Evolutionary conservation across 179 eudicot species (phyloP), one percentile per base, ranked within the genome.

Genomic region (Silene coronaria): DNA sequence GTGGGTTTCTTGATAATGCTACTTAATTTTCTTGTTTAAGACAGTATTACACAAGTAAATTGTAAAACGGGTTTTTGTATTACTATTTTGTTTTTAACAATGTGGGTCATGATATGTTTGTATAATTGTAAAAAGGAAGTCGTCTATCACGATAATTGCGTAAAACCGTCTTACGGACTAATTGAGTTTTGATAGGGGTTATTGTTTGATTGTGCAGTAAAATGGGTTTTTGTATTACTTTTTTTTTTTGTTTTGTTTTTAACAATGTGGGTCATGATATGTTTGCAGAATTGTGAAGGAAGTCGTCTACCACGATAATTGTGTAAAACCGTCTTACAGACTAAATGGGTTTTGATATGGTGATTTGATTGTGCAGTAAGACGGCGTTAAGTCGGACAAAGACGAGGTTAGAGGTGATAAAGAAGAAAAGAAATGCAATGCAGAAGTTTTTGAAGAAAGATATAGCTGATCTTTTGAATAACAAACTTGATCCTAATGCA

Each of bases 381-480:
- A 69, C 97, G 21, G 77, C 81, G 10, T 17, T 87, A 36, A 87
- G 75, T 86, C 75, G 85, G 70, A 86, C 86, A 38, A 83, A 69
- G 77, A 78, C 81, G 1, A 81, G 99, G 67, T 70, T 88, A 38
- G 93, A 91, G 34, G 81, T 78, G 80, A 86, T 93, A 73, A 84
- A 72, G 81, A 90, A 85, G 87, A 91, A 86, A 84, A 85, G 97
- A 23, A 82, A 76, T 76, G 90, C 98, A 76, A 90, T 85, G 89
- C 88, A 83, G 89, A 93, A 81, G 80, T 90, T 82, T 71, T 59
- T 91, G 83, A 91, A 82, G 82, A 89, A 86, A 61, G 99, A 96
- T 61, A 82, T 96, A 45, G 85, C 87, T 8, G 93, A 90, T 67
- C 98, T 96, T 75, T 83, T 96, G 23, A 85, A 78, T 48, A 77